phyloP scores from a whole-genome alignment of 805 yeast species.

The Lipomyces sp. region DNA sequence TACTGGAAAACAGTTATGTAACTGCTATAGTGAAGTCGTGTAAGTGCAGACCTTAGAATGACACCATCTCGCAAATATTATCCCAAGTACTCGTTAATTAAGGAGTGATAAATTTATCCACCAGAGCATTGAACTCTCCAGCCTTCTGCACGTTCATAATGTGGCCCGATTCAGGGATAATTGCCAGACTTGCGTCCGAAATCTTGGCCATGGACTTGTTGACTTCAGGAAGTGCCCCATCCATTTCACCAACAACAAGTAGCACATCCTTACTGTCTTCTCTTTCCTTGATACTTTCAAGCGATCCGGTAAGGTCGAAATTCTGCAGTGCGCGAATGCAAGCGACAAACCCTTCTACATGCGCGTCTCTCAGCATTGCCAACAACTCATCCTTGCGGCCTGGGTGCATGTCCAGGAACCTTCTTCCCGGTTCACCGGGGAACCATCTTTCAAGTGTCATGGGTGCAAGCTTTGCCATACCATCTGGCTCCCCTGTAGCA shows the following conservation, averaged over 20 bases:
- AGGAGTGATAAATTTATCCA: slow-evolving; percentile 23
- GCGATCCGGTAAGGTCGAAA: slow-evolving; percentile 28
- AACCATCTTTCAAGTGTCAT: slow-evolving; percentile 33
- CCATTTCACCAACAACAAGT: slow-evolving; percentile 29
- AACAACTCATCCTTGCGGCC: slow-evolving; percentile 21
- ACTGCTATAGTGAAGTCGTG: too few relatives aligned
- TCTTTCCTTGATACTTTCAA: slow-evolving; percentile 22
- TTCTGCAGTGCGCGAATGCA: slow-evolving; percentile 33
- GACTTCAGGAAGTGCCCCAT: slow-evolving; percentile 27
- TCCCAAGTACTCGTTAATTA: slow-evolving; percentile 2
- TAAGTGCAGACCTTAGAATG: background rate
- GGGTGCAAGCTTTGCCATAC: slow-evolving; percentile 32
- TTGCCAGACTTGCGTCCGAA: slow-evolving; percentile 19
- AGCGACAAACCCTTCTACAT: slow-evolving; percentile 29
- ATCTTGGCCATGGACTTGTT: slow-evolving; percentile 21
- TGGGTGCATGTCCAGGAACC: slow-evolving; percentile 19
- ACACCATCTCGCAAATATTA: background rate
- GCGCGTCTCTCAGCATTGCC: slow-evolving; percentile 23
- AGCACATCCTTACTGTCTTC: slow-evolving; percentile 23
- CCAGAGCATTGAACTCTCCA: slow-evolving; percentile 25
- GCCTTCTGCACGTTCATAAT: slow-evolving; percentile 30
- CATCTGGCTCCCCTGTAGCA: slow-evolving; percentile 22
- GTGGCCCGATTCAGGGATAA: slow-evolving; percentile 28
- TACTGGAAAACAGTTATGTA: too few relatives aligned
- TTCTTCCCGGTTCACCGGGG: slow-evolving; percentile 26